phyloP scores from a whole-genome alignment of 2,329 filamentous ascomycete genomes.

The Verticillium dahliae region DNA sequence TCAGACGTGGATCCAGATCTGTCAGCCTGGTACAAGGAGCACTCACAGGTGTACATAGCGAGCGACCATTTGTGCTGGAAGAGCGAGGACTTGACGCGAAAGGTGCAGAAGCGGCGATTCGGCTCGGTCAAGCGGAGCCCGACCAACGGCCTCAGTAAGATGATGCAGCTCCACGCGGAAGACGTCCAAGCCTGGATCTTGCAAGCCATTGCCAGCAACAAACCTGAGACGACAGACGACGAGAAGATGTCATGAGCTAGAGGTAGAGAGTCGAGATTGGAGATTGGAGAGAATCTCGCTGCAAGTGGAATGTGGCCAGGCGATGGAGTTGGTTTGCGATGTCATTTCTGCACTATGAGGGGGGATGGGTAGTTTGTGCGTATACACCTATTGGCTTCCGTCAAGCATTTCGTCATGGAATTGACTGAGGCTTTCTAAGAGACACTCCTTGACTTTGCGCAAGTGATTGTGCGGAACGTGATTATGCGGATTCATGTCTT shows the following conservation, averaged over 20 bases:
- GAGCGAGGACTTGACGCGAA: conserved; percentile 52
- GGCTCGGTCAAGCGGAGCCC: conserved; percentile 49
- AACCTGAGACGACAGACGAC: conserved; percentile 43
- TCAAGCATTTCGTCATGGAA: neutral
- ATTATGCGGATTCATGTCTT: too few species aligned
- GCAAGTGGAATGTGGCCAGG: neutral
- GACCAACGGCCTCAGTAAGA: conserved; percentile 40
- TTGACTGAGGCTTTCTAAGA: neutral
- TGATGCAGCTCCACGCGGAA: conserved; percentile 48
- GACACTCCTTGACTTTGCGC: neutral
- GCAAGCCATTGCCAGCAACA: conserved; percentile 25
- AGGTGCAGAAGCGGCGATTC: conserved; percentile 54
- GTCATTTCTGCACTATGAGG: neutral
- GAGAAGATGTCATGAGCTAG: conserved; percentile 25
- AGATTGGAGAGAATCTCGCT: too few species aligned
- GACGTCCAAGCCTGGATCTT: conserved; percentile 48
- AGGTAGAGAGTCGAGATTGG: neutral
- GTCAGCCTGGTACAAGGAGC: conserved; percentile 75
- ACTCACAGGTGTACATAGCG: conserved; percentile 74
- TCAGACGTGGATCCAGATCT: conserved; percentile 70
- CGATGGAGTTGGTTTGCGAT: neutral
- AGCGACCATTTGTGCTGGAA: conserved; percentile 70
- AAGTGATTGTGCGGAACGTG: too few species aligned
- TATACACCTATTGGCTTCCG: neutral
- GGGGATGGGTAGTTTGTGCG: neutral